Conservation (phyloP, 2,329 filamentous ascomycete species). For the Aureobasidium sp. region DNA sequence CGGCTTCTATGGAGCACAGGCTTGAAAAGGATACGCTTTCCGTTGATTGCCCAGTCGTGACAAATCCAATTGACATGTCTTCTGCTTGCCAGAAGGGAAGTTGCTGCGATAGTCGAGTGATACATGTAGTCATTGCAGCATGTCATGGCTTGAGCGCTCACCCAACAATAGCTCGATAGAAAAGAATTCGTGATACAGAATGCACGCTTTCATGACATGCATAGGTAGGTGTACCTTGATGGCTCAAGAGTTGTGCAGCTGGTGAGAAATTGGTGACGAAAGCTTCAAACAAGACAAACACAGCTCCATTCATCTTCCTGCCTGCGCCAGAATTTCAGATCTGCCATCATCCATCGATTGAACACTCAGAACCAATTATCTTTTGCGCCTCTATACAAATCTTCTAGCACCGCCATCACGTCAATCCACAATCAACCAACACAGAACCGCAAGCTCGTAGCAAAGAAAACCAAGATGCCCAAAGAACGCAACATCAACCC, state of each 20-base stretch:
- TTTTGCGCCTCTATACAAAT: background rate
- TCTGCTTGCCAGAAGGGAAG: constrained; percentile 23
- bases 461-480: constrained; percentile 39
- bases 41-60: background rate
- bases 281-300: background rate
- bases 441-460: too few species aligned
- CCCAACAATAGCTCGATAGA: background rate
- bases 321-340: background rate
- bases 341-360: background rate
- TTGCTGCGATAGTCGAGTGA: constrained; percentile 3
- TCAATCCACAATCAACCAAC: too few species aligned
- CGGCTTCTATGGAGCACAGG: constrained; percentile 52
- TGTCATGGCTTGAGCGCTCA: background rate
- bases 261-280: background rate
- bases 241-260: background rate
- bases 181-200: background rate
- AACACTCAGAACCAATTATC: background rate
- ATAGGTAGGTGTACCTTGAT: background rate
- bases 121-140: background rate
- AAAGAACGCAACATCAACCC: constrained; percentile 56
- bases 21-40: constrained; percentile 49
- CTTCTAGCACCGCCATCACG: background rate
- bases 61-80: background rate
- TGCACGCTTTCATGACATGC: background rate
- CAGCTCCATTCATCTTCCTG: background rate